Conservation (phyloP, 768 basidiomycete species). For the Suillus alpinus region DNA sequence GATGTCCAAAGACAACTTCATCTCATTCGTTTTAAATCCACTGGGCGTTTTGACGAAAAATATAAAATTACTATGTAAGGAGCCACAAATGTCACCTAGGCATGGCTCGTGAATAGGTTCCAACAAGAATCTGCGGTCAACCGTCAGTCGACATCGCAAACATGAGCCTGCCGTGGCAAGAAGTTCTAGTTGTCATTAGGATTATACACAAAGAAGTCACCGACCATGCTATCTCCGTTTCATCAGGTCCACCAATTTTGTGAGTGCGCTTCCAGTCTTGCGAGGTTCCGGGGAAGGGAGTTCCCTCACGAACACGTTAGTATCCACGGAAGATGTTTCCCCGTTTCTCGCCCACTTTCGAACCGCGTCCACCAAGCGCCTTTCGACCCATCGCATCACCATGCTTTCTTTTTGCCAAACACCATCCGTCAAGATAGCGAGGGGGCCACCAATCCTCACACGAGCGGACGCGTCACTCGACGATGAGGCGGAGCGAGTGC, state of each 20-base stretch:
- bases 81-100: neutral
- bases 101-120: neutral
- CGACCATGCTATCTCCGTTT: neutral
- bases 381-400: slow-evolving; percentile 60
- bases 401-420: slow-evolving; percentile 68
- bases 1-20: neutral
- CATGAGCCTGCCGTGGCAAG: neutral
- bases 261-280: neutral
- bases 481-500: slow-evolving; percentile 17
- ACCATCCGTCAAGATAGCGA: slow-evolving; percentile 69
- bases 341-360: slow-evolving; percentile 33
- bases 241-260: neutral
- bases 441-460: slow-evolving; percentile 38
- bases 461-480: slow-evolving; percentile 4
- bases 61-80: no score
- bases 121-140: neutral
- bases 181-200: neutral
- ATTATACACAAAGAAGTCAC: neutral
- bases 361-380: slow-evolving; percentile 43
- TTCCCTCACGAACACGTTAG: neutral
- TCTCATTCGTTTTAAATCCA: neutral
- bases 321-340: neutral
- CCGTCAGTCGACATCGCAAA: neutral
- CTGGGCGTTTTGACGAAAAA: no score
- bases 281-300: neutral